phyloP scores from a whole-genome alignment of 345 rosid genomes.

The Salix exigua region DNA sequence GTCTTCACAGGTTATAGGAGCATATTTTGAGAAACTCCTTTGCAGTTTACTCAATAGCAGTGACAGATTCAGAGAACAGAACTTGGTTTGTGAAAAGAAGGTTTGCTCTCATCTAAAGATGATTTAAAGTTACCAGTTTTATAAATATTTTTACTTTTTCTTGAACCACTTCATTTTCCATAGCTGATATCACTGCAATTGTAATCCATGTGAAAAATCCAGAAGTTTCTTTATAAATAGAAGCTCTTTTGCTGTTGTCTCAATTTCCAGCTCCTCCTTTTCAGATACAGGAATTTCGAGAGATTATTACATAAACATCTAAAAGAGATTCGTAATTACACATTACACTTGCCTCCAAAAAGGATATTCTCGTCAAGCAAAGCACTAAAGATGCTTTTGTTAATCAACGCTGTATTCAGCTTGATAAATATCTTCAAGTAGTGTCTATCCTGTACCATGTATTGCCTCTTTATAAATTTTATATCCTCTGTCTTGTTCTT shows the following conservation, averaged over 20 bases:
- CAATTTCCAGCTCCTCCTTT: conserved; percentile 1
- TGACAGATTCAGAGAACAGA: conserved; percentile 70
- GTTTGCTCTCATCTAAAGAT: conserved; percentile 40
- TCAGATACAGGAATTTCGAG: conserved; percentile 97
- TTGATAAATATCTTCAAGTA: conserved; percentile 90
- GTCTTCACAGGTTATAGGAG: conserved; percentile 79
- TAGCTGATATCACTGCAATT: too few relatives aligned
- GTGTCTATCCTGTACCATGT: conserved; percentile 12
- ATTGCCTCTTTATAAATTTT: conserved; percentile 14
- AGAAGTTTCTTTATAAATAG: conserved; percentile 11
- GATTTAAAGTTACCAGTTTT: background rate
- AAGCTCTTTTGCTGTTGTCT: conserved; percentile 8
- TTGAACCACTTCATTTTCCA: background rate
- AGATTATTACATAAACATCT: conserved; percentile 82
- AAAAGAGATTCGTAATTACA: conserved; percentile 96
- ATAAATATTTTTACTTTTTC: background rate
- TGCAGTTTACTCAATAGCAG: conserved; percentile 97
- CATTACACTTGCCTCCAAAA: conserved; percentile 94
- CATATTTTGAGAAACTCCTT: conserved; percentile 93
- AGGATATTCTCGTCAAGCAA: conserved; percentile 97
- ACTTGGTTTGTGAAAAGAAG: conserved; percentile 98
- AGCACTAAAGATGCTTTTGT: conserved; percentile 98
- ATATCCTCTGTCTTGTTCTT: conserved; percentile 9
- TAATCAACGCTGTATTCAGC: conserved; percentile 96
- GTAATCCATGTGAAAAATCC: background rate